A percentile compares a stretch with the other conserved stretches of the same genome.
These are phyloP conservation scores for Detonula confervacea DNA, from an alignment of 352 stramenopile genomes.

Conservation along the genomic window DNA sequence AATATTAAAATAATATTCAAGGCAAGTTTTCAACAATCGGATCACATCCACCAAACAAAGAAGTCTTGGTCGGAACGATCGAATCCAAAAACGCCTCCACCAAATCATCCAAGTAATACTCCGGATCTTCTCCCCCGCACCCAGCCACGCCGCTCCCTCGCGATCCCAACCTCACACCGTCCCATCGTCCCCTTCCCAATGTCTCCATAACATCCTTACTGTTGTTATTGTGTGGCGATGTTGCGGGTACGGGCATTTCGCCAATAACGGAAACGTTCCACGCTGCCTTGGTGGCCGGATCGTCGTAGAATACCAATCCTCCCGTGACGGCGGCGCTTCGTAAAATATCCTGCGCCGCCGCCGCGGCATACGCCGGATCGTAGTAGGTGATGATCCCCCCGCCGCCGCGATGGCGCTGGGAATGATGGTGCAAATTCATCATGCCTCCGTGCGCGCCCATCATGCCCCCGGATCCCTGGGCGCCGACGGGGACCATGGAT, in stretches of 20 bases:
- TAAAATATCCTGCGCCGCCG: slow-evolving; percentile 65
- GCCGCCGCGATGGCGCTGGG: slow-evolving; percentile 16
- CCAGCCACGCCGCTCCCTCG: slow-evolving; percentile 43
- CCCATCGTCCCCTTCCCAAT: slow-evolving; percentile 50
- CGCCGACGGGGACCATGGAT: slow-evolving; percentile 69
- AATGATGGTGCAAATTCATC: slow-evolving; percentile 20
- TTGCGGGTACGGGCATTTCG: slow-evolving; percentile 27
- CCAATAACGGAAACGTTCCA: slow-evolving; percentile 56
- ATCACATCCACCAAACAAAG: slow-evolving; percentile 64
- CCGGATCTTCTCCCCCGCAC: slow-evolving; percentile 63
- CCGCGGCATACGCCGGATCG: slow-evolving; percentile 77
- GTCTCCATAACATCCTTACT: slow-evolving; percentile 46
- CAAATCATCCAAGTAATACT: slow-evolving; percentile 73
- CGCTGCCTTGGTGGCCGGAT: slow-evolving; percentile 67
- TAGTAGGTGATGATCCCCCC: slow-evolving; percentile 69
- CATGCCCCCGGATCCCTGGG: background rate
- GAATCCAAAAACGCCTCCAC: slow-evolving; percentile 71
- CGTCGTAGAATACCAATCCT: slow-evolving; percentile 52
- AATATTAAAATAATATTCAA: too few relatives aligned
- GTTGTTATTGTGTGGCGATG: background rate
- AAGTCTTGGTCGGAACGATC: slow-evolving; percentile 68
- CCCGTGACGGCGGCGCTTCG: slow-evolving; percentile 31
- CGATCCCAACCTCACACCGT: slow-evolving; percentile 58
- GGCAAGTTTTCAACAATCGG: slow-evolving; percentile 79
- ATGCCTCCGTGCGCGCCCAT: slow-evolving; percentile 17